Evolutionary conservation across 768 basidiomycete genomes (phyloP), one percentile per base, ranked within the genome.

Genomic region (Udeniomyces megalosporus): DNA sequence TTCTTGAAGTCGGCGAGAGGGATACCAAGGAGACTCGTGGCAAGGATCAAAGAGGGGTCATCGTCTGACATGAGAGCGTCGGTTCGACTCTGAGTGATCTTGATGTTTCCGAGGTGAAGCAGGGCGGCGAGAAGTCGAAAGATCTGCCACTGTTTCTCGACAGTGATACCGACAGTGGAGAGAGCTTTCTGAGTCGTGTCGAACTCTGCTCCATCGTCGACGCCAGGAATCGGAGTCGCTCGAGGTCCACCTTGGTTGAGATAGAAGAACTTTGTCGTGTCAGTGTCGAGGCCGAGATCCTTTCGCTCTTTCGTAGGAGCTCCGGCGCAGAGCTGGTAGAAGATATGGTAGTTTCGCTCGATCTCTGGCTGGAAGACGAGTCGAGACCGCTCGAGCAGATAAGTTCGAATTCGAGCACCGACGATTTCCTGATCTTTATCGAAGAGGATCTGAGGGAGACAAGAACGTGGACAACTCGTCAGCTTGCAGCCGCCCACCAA

Each of bases 301-400:
- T 93, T 93, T 46, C 89, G 83, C 71, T 99, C 95, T 74, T 93
- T 93, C 26, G 86, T 77, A 2, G 95, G 92, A 11, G 89, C 90
- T 52, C 95, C 95, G 0, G 92, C 87, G 68, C 93, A 90, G n/a
- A 99, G 78, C 72, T 99, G 95, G 75, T 99, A 97, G 79, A 99
- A 99, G 69, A 99, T 96, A 74, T 99, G 95, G 75, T 97, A 99
- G 75, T 99, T 99, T 64, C 95, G 84, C 74, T 99, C 95, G 48
- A 87, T 91, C 62, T 86, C 78, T 20, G 95, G 93, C 74, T 99
- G 95, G 74, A 93, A 96, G 62, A 96, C 92, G 66, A 99, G 85
- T 65, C 95, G 84, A 45, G 95, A 96, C 46, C 95, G 88, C 72
- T 99, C 95, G 66, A 99, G 78, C 32, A 99, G 82, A 76, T 99